phyloP scores from a whole-genome alignment of 192 early-diverging fungal genomes.

The Coemansia aciculifera region DNA sequence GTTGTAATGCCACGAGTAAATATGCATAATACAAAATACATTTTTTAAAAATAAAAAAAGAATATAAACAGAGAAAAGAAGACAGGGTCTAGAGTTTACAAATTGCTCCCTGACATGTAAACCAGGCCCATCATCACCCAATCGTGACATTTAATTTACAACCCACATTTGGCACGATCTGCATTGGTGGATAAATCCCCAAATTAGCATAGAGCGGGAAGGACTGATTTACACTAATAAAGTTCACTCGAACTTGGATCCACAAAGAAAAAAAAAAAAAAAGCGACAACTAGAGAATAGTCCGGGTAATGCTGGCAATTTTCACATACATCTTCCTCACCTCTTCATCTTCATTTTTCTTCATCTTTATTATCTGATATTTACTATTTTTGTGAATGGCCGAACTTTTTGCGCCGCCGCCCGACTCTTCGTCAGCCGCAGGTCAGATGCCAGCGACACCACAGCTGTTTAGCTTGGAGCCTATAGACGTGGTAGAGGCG shows the following conservation, averaged over 20 bases:
- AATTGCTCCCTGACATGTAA: neutral
- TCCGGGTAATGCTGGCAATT: neutral
- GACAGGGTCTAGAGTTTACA: neutral
- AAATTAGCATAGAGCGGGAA: neutral
- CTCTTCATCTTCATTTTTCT: neutral
- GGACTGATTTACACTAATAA: too few species aligned
- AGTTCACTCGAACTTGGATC: neutral
- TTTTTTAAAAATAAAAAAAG: neutral
- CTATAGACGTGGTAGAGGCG: slow-evolving; percentile 51
- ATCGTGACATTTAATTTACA: too few species aligned
- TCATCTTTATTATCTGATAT: neutral
- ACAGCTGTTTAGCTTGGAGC: slow-evolving; percentile 50
- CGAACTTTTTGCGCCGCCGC: neutral
- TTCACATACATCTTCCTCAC: neutral
- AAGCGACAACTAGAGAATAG: neutral
- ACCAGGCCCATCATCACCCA: too few species aligned
- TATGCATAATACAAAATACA: neutral
- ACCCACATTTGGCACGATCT: neutral
- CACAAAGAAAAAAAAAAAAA: neutral
- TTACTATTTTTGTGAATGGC: neutral
- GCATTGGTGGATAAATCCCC: neutral
- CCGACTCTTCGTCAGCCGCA: neutral
- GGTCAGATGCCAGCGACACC: slow-evolving; percentile 15
- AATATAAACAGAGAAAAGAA: neutral
- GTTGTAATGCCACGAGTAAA: neutral